Evolutionary conservation across 139 green algal genomes (phyloP).

Genomic region (Chlorella vulgaris): DNA sequence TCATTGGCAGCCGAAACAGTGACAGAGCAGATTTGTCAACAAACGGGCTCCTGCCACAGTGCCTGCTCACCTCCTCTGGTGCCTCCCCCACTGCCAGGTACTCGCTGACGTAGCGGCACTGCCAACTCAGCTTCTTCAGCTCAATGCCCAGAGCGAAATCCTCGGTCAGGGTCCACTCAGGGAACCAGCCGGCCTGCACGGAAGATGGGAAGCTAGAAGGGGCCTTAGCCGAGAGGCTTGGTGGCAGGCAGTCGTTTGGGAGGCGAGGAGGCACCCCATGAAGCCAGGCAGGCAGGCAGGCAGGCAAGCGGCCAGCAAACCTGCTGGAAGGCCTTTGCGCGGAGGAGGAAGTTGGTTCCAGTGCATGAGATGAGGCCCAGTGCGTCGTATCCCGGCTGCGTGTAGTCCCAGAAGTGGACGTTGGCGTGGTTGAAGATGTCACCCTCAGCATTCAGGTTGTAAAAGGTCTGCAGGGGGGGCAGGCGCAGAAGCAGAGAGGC

Average conservation of each 20-base stretch:
- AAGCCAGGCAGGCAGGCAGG: background rate
- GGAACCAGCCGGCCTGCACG: slow-evolving; percentile 74
- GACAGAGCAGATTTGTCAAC: too few relatives aligned
- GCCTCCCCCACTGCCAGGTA: slow-evolving; percentile 83
- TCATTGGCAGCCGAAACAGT: too few relatives aligned
- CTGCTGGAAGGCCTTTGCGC: slow-evolving; percentile 56
- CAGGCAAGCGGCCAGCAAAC: background rate
- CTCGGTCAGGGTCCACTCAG: slow-evolving; percentile 79
- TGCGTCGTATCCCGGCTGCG: slow-evolving; percentile 68
- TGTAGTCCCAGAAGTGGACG: slow-evolving; percentile 79
- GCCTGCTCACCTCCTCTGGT: slow-evolving; percentile 79
- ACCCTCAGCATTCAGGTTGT: slow-evolving; percentile 74
- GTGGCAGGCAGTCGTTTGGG: too few relatives aligned
- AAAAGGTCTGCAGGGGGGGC: slow-evolving; percentile 66
- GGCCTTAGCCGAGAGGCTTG: too few relatives aligned
- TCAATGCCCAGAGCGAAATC: slow-evolving; percentile 79
- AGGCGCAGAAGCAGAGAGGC: slow-evolving; percentile 9
- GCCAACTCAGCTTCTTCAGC: slow-evolving; percentile 67
- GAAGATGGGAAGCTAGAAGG: too few relatives aligned
- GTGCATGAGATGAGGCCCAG: slow-evolving; percentile 73
- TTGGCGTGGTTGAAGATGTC: slow-evolving; percentile 93
- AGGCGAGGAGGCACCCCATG: too few relatives aligned
- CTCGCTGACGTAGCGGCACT: slow-evolving; percentile 74
- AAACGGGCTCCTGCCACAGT: too few relatives aligned
- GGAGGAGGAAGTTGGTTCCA: slow-evolving; percentile 77